These are phyloP conservation scores for Mycotypha africana DNA, from an alignment of 371 early-diverging fungal genomes.

Conservation along the genomic window DNA sequence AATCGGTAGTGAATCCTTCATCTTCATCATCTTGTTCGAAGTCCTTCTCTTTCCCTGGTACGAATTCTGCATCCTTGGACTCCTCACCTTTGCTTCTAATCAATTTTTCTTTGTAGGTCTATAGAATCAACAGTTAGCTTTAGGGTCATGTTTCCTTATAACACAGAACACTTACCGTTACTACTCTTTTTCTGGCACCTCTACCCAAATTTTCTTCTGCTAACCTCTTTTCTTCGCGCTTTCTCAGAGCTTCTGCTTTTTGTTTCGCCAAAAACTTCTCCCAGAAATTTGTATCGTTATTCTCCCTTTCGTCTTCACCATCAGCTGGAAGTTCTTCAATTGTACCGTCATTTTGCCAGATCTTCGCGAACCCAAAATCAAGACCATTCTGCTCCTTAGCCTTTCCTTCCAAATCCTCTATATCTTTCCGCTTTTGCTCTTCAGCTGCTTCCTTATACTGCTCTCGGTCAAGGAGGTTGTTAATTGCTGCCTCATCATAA, in stretches of 20 bases:
- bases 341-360: conserved; percentile 30
- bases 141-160: background rate
- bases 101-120: too few species aligned
- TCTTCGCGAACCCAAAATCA: conserved; percentile 40
- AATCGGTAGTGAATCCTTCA: too few species aligned
- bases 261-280: conserved; percentile 28
- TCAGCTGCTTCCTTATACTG: conserved; percentile 9
- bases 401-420: conserved; percentile 12
- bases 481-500: conserved; percentile 57
- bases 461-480: conserved; percentile 62
- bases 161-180: background rate
- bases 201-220: conserved; percentile 22
- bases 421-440: conserved; percentile 13
- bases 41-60: background rate
- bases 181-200: conserved; percentile 35
- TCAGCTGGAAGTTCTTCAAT: conserved; percentile 14
- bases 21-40: background rate
- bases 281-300: conserved; percentile 43
- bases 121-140: too few species aligned
- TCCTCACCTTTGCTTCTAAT: background rate
- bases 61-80: background rate
- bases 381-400: conserved; percentile 7
- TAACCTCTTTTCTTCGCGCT: conserved; percentile 11
- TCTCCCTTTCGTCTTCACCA: background rate
- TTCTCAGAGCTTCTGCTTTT: conserved; percentile 7